These are phyloP conservation scores for Stephanodiscus minutulus DNA, from an alignment of 108 stramenopile species.

Conservation along the genomic window DNA sequence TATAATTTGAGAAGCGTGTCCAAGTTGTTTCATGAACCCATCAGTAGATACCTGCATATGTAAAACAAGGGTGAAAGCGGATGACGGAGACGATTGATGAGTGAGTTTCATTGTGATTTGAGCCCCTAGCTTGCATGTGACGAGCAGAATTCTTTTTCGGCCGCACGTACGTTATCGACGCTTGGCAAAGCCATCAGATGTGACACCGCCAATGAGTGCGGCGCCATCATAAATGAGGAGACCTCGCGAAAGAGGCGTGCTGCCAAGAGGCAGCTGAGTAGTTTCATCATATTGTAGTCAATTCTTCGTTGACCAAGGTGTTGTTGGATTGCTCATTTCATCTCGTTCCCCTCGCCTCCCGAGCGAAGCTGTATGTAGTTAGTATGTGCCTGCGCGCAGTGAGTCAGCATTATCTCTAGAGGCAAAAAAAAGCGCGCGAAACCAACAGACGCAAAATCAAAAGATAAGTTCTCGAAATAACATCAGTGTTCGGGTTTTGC, in stretches of 20 bases:
- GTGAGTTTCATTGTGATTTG: background rate
- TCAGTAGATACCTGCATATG: conserved; percentile 23
- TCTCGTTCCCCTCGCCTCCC: too few relatives aligned
- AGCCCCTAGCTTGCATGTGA: too few relatives aligned
- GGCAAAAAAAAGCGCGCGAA: too few relatives aligned
- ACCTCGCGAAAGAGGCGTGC: background rate
- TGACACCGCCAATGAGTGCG: background rate
- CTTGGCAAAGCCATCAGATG: background rate
- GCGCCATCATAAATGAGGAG: background rate
- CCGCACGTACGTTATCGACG: background rate
- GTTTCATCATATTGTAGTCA: background rate
- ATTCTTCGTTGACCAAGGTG: too few relatives aligned
- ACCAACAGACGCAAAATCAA: too few relatives aligned
- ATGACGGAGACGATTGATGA: background rate
- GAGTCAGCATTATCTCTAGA: too few relatives aligned
- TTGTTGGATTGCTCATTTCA: too few relatives aligned
- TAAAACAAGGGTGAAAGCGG: background rate
- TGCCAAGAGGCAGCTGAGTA: background rate
- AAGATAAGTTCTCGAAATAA: too few relatives aligned
- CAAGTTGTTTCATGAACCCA: conserved; percentile 46
- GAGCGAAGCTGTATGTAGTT: too few relatives aligned
- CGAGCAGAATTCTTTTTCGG: background rate
- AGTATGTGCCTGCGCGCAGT: too few relatives aligned
- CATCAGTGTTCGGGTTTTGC: too few relatives aligned
- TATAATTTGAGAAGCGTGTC: conserved; percentile 41